Conservation (phyloP, 768 basidiomycete genomes). For the Leccinum subgranulosum region DNA sequence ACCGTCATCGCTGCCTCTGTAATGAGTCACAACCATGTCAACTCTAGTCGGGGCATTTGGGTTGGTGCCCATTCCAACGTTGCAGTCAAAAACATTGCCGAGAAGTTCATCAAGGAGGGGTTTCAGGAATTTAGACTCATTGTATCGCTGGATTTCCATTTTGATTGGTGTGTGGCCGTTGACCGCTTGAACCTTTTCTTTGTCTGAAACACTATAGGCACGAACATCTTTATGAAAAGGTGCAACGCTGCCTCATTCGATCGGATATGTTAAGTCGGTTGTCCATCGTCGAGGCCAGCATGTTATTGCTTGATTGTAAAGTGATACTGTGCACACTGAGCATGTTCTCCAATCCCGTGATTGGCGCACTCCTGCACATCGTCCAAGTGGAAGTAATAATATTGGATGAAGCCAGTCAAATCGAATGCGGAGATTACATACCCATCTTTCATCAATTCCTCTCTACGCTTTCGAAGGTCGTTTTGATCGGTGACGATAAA, state of each 20-base stretch:
- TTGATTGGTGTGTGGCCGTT: slow-evolving; percentile 36
- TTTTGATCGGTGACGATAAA: slow-evolving; percentile 41
- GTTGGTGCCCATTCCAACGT: slow-evolving; percentile 49
- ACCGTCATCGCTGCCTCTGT: slow-evolving; percentile 40
- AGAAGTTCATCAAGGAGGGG: slow-evolving; percentile 35
- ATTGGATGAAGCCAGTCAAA: slow-evolving; percentile 49
- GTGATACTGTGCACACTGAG: slow-evolving; percentile 49
- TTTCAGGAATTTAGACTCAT: slow-evolving; percentile 38
- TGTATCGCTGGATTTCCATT: slow-evolving; percentile 47
- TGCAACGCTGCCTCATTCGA: slow-evolving; percentile 35
- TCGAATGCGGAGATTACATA: slow-evolving; percentile 40
- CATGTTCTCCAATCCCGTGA: slow-evolving; percentile 38
- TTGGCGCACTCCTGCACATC: slow-evolving; percentile 16
- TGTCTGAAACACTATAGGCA: slow-evolving; percentile 36
- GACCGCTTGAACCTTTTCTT: background rate
- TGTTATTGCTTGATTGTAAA: slow-evolving; percentile 27
- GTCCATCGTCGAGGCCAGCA: slow-evolving; percentile 12
- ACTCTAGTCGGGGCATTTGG: slow-evolving; percentile 29
- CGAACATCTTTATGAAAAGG: slow-evolving; percentile 43
- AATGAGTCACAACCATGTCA: slow-evolving; percentile 16
- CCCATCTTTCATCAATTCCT: slow-evolving; percentile 32
- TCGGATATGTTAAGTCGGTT: slow-evolving; percentile 29
- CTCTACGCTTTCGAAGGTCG: slow-evolving; percentile 31
- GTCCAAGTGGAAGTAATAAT: slow-evolving; percentile 38
- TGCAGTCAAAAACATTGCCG: slow-evolving; percentile 52